phyloP scores from a whole-genome alignment of 78 protist species.

The Monosiga brevicollis region DNA sequence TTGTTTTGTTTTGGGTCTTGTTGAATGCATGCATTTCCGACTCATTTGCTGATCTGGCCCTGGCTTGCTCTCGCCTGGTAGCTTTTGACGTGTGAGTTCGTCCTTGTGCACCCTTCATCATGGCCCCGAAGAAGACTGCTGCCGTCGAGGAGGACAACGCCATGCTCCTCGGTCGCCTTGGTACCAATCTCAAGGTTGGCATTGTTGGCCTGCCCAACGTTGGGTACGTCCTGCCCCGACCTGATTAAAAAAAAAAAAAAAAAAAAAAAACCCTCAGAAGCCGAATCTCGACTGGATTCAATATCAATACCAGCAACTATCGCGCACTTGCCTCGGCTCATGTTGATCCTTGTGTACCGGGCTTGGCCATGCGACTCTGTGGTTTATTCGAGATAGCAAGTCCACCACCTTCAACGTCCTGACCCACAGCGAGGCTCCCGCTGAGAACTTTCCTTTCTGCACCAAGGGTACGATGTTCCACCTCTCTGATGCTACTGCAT shows the following conservation, averaged over 20 bases:
- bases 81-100: too few relatives aligned
- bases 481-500: slow-evolving; percentile 12
- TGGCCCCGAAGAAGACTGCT: slow-evolving; percentile 39
- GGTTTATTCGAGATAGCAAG: slow-evolving; percentile 46
- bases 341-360: too few relatives aligned
- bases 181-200: slow-evolving; percentile 42
- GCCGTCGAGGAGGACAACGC: slow-evolving; percentile 10
- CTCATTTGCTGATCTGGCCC: too few relatives aligned
- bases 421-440: slow-evolving; percentile 52
- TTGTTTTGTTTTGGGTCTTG: too few relatives aligned
- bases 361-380: not conserved
- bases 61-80: too few relatives aligned
- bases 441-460: slow-evolving; percentile 95
- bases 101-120: too few relatives aligned
- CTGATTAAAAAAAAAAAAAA: too few relatives aligned
- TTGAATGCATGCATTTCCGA: too few relatives aligned
- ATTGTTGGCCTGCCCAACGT: slow-evolving; percentile 88
- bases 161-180: slow-evolving; percentile 41
- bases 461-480: slow-evolving; percentile 66
- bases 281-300: too few relatives aligned
- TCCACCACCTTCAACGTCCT: slow-evolving; percentile 80
- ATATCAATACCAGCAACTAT: too few relatives aligned
- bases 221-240: slow-evolving; percentile 33
- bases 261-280: too few relatives aligned
- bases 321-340: not conserved